Base-by-base conservation (phyloP, 164 flowering plant genomes). In the Aristolochia contorta region DNA sequence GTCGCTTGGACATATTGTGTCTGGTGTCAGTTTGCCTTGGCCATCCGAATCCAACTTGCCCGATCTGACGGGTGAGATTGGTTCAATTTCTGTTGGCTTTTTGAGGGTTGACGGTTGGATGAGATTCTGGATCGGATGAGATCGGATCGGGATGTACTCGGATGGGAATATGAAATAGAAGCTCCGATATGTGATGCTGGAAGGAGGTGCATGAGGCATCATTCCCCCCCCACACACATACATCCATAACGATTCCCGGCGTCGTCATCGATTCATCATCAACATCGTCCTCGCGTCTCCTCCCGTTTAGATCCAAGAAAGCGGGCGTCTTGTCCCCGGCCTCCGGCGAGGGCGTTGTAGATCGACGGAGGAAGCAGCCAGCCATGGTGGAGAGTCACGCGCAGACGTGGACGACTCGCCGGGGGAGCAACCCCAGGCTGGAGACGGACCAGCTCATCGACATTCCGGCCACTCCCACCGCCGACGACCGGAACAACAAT, bases 381-480 rank as follows among this genome's bases (percentile, higher is more conserved):
- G 27, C 57, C 30, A 49, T 49, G 57, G 32, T 24, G 67, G 90
- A 83, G 66, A 54, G 63, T 14, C 63, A 66, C 45, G 81, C 80
- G 13, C 89, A 82, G 69, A 75, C 87, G 75, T 86, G 85, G 86
- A 74, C 79, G 47, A 84, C 92, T 8, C 62, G 85, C 59, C 60
- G 94, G 58, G 79, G 79, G 59, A 80, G 85, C 77, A 86, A 86
- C 66, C 93, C 87, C 0, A 71, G 88, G 56, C 68, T 86, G 37
- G 84, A 76, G 23, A 45, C 69, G 14, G 83, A 84, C 57, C 86
- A 77, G 48, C 69, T 72, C 12, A 27, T 91, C 21, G 92, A 88
- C 69, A 88, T 91, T 18, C 91, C 91, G 9, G 66, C 79, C 1
- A 86, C 94, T 0, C 96, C 96, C 13, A 80, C 96, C 1, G 79